These are phyloP conservation scores for Annulohypoxylon truncatum DNA, from an alignment of 2,329 filamentous ascomycete species.

Conservation along the genomic window DNA sequence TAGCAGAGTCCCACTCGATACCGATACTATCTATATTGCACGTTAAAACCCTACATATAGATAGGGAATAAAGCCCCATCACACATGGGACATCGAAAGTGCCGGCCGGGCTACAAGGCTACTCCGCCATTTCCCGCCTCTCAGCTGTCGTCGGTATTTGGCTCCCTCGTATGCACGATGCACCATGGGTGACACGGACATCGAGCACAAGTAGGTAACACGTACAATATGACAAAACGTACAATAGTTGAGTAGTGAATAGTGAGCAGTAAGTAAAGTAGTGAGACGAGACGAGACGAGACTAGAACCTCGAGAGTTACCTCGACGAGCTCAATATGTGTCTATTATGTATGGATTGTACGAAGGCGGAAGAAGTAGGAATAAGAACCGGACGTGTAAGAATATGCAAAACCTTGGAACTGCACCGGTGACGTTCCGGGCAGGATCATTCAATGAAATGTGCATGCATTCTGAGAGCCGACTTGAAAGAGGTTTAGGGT, in stretches of 20 bases:
- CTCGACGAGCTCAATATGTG: not conserved
- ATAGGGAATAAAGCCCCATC: slow-evolving; percentile 24
- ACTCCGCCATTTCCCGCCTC: slow-evolving; percentile 35
- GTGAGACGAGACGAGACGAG: slow-evolving; percentile 22
- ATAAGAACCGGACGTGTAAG: not conserved
- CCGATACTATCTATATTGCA: not conserved
- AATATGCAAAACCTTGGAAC: not conserved
- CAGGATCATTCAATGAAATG: no score
- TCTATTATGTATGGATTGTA: not conserved
- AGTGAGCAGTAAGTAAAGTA: not conserved
- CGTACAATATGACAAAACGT: slow-evolving; percentile 9
- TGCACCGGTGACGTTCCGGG: not conserved
- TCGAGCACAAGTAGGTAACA: slow-evolving; percentile 14
- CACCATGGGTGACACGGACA: slow-evolving; percentile 27
- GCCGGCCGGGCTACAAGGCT: slow-evolving; percentile 26
- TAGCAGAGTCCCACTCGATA: not conserved
- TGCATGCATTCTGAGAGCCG: no score
- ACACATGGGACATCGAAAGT: slow-evolving; percentile 19
- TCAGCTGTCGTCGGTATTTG: slow-evolving; percentile 17
- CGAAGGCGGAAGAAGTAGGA: slow-evolving; percentile 10
- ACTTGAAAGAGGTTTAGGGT: no score
- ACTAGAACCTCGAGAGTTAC: slow-evolving; percentile 4
- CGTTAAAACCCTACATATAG: not conserved
- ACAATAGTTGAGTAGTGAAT: not conserved
- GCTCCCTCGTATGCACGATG: slow-evolving; percentile 25